A percentile compares a stretch with the other conserved stretches of the same genome.
phyloP scores from a whole-genome alignment of 73 alveolate genomes.

The Paramecium pentaurelia region DNA sequence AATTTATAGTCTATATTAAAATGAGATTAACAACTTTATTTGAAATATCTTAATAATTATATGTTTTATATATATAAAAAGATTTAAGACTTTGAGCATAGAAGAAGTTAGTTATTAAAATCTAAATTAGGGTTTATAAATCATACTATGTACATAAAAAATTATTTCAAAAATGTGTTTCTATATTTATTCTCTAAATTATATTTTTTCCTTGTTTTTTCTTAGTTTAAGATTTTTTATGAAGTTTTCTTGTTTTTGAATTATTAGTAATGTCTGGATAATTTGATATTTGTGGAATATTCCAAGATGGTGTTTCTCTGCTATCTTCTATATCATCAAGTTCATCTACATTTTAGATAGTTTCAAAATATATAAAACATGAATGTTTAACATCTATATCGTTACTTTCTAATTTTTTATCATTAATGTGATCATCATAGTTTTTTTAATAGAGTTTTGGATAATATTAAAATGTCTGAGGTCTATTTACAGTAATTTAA shows the following conservation, averaged over 20 bases:
- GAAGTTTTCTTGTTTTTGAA: background rate
- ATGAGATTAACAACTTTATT: too few species aligned
- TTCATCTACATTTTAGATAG: background rate
- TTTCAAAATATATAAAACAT: background rate
- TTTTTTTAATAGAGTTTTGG: background rate
- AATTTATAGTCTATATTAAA: too few species aligned
- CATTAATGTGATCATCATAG: background rate
- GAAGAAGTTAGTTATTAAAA: background rate
- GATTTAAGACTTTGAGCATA: background rate
- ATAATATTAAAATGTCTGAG: background rate
- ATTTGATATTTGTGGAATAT: background rate
- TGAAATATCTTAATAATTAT: background rate
- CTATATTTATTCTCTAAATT: background rate
- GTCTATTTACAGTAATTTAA: background rate
- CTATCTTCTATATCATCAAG: background rate
- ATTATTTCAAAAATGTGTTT: background rate
- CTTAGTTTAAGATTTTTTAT: background rate
- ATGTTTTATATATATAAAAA: too few species aligned
- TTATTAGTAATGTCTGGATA: background rate
- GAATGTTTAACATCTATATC: background rate
- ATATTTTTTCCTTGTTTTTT: background rate
- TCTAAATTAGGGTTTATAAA: background rate
- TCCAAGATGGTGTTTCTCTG: background rate
- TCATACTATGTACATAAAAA: background rate
- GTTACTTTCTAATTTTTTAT: background rate